A percentile compares a stretch with the other conserved stretches of the same genome.
These are phyloP conservation scores for Vinca major DNA, from an alignment of 305 asterid species.

Conservation along the genomic window DNA sequence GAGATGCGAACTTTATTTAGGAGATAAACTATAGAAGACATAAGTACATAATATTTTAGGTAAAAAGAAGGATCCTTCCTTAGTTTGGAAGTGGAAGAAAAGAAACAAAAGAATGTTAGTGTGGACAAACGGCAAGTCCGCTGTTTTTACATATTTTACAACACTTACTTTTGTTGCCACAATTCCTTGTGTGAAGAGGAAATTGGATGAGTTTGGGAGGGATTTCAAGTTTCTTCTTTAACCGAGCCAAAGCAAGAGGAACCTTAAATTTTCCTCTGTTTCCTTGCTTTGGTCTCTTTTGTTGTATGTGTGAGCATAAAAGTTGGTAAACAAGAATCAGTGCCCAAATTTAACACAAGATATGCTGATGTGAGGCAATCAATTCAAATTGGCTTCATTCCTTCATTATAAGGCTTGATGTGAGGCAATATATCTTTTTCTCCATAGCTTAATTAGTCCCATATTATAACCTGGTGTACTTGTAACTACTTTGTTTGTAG, in stretches of 20 bases:
- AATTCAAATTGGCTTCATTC: neutral
- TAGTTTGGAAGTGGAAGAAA: neutral
- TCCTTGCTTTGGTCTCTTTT: neutral
- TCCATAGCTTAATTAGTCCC: neutral
- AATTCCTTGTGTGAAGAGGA: neutral
- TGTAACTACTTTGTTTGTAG: constrained; percentile 30
- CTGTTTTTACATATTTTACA: neutral
- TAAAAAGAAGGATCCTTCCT: neutral
- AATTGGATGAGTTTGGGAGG: neutral
- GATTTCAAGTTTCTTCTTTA: neutral
- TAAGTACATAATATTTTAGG: neutral
- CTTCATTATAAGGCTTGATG: no score
- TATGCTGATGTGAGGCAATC: neutral
- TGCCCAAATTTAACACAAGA: neutral
- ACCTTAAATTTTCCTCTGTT: neutral
- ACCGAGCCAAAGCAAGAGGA: neutral
- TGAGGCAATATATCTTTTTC: neutral
- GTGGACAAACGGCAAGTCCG: neutral
- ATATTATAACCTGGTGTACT: neutral
- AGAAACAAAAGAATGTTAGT: neutral
- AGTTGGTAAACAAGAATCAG: neutral
- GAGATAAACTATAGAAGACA: neutral
- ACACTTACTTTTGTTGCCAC: neutral
- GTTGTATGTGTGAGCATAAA: neutral
- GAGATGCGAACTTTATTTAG: neutral